phyloP scores from a whole-genome alignment of 306 rosid genomes.

The Fragaria nilgerrensis region DNA sequence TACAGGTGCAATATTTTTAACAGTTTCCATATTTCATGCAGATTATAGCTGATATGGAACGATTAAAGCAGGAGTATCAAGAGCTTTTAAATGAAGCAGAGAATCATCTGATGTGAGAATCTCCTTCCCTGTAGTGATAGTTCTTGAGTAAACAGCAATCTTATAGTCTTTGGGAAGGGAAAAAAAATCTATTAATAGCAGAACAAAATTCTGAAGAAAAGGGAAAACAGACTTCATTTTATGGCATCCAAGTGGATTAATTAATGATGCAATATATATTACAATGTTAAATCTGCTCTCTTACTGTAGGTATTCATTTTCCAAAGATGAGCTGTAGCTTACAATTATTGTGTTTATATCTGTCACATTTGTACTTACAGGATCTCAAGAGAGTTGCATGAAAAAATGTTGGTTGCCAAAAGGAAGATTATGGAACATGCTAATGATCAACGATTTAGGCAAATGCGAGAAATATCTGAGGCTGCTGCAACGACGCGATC shows the following conservation, averaged over 20 bases:
- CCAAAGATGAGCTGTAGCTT: background rate
- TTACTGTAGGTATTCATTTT: background rate
- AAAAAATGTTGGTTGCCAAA: slow-evolving; percentile 50
- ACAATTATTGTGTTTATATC: background rate
- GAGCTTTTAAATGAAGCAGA: slow-evolving; percentile 51
- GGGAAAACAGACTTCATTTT: background rate
- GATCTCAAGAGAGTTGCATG: slow-evolving; percentile 64
- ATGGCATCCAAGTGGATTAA: background rate
- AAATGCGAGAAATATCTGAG: slow-evolving; percentile 62
- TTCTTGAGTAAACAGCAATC: background rate
- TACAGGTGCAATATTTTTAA: background rate
- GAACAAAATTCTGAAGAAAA: background rate
- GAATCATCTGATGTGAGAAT: slow-evolving; percentile 63
- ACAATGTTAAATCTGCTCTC: background rate
- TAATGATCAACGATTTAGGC: slow-evolving; percentile 44
- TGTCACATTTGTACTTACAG: slow-evolving; percentile 39
- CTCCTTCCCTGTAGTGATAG: slow-evolving; percentile 5
- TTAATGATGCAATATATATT: background rate
- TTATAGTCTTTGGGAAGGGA: background rate
- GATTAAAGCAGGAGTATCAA: slow-evolving; percentile 65
- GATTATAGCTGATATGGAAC: slow-evolving; percentile 90
- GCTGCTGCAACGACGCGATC: slow-evolving; percentile 80
- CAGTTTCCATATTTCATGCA: slow-evolving; percentile 31
- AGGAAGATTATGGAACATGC: slow-evolving; percentile 60
- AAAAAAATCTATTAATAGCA: background rate